These are phyloP conservation scores for Magnolia kwangsiensis DNA, from an alignment of 164 flowering plant species.

Conservation along the genomic window DNA sequence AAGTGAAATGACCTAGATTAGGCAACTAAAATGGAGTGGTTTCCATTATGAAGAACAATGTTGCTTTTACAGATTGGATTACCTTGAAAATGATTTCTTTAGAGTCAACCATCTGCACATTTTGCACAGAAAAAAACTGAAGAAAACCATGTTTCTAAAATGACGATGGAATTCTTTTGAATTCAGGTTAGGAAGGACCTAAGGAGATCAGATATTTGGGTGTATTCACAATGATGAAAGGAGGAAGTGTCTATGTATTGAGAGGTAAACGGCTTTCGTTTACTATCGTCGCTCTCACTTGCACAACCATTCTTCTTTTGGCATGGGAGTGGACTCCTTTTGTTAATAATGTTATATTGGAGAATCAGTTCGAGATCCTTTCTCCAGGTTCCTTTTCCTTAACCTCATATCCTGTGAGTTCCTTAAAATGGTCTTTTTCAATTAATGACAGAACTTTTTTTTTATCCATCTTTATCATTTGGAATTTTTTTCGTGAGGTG, in stretches of 20 bases:
- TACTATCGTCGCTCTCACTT: constrained; percentile 30
- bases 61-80: no score
- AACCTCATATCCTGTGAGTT: neutral
- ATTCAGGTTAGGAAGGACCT: neutral
- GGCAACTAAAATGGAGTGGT: no score
- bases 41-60: neutral
- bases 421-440: neutral
- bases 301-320: constrained; percentile 47
- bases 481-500: constrained; percentile 1
- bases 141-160: neutral
- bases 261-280: constrained; percentile 38
- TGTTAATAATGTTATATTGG: constrained; percentile 9
- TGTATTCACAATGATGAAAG: constrained; percentile 43
- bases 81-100: neutral
- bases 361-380: neutral
- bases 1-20: no score
- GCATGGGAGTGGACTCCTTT: constrained; percentile 54
- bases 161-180: neutral
- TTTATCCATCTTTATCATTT: neutral
- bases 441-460: neutral
- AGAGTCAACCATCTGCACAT: neutral
- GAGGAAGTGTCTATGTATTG: constrained; percentile 30
- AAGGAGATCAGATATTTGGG: neutral
- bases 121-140: neutral
- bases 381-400: constrained; percentile 12